Conservation (phyloP, 306 rosid species). For the Herpetospermum pedunculosum region DNA sequence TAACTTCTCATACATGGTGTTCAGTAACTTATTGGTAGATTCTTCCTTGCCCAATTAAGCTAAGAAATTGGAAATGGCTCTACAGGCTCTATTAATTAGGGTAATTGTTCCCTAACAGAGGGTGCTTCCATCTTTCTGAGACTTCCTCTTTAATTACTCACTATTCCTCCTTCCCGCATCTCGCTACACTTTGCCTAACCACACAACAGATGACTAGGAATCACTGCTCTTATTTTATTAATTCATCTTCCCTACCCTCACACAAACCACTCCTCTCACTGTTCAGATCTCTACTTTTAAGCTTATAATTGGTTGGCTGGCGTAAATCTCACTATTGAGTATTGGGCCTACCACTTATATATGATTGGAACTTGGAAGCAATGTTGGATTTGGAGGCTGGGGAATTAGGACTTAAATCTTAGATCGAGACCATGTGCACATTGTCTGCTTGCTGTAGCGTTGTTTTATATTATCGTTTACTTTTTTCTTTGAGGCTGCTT, state of each 20-base stretch:
- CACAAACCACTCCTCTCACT: neutral
- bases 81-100: neutral
- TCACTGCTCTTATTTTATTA: neutral
- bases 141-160: neutral
- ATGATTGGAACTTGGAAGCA: neutral
- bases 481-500: neutral
- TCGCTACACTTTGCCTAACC: neutral
- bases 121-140: neutral
- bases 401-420: neutral
- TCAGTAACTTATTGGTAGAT: neutral
- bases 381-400: neutral
- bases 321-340: neutral
- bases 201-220: neutral
- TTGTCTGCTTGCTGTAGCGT: neutral
- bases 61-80: neutral
- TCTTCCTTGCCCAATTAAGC: neutral
- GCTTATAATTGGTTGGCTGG: neutral
- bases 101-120: neutral
- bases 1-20: neutral
- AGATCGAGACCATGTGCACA: neutral
- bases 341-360: neutral
- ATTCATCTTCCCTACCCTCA: neutral
- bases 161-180: neutral
- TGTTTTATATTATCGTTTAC: neutral
- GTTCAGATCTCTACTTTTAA: neutral